Conservation (phyloP, 2,329 filamentous ascomycete genomes). For the Lithohypha guttulata region DNA sequence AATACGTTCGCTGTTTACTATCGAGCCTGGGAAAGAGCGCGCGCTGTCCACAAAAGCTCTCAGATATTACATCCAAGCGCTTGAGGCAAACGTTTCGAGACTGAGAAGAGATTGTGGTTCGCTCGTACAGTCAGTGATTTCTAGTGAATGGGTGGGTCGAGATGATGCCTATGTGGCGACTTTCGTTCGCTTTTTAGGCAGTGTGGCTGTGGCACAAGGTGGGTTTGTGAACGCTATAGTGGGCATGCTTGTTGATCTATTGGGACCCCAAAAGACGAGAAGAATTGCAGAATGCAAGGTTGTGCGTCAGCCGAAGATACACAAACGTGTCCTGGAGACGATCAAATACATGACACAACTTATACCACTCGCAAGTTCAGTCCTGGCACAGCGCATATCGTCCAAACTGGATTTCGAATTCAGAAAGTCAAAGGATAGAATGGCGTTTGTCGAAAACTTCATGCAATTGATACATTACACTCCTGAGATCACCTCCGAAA, state of each 20-base stretch:
- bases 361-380: conserved; percentile 65
- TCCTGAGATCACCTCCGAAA: conserved; percentile 64
- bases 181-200: conserved; percentile 47
- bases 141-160: conserved; percentile 51
- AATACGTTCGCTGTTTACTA: conserved; percentile 43
- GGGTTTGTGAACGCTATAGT: conserved; percentile 65
- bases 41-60: conserved; percentile 43
- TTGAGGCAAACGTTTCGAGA: conserved; percentile 45
- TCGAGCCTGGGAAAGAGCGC: conserved; percentile 37
- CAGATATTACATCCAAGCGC: conserved; percentile 48
- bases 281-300: conserved; percentile 44
- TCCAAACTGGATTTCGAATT: conserved; percentile 65
- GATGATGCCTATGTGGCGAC: conserved; percentile 48
- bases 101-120: conserved; percentile 47
- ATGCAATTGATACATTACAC: conserved; percentile 67
- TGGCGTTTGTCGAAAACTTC: conserved; percentile 80
- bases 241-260: conserved; percentile 68
- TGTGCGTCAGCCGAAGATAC: conserved; percentile 55
- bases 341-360: conserved; percentile 67
- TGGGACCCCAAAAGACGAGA: conserved; percentile 48
- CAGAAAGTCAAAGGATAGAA: conserved; percentile 66
- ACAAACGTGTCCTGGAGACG: conserved; percentile 63
- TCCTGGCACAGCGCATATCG: conserved; percentile 56
- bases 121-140: conserved; percentile 47
- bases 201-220: conserved; percentile 70